Conservation (phyloP, 2,329 filamentous ascomycete genomes). For the Xylariaceae sp. region DNA sequence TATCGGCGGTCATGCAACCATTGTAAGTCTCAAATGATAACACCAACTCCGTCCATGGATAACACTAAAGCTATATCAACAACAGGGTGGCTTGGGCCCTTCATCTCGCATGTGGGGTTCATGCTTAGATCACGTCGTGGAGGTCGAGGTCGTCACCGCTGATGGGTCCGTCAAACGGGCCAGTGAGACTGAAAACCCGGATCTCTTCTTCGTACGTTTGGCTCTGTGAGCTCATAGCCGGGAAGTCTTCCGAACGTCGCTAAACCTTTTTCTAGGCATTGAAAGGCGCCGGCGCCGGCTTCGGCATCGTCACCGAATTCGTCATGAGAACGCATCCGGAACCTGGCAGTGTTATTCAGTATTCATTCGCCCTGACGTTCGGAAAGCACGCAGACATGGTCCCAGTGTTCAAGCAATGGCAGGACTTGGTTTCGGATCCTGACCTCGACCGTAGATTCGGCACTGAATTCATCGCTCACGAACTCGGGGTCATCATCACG, state of each 20-base stretch:
- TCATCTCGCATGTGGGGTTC: constrained; percentile 55
- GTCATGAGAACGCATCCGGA: constrained; percentile 51
- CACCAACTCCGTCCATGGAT: too few species aligned
- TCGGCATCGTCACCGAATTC: constrained; percentile 54
- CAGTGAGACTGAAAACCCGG: constrained; percentile 41
- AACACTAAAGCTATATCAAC: too few species aligned
- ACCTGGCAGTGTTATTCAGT: constrained; percentile 52
- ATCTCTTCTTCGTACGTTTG: constrained; percentile 47
- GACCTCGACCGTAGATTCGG: constrained; percentile 54
- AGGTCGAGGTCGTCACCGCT: constrained; percentile 51
- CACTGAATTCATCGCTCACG: constrained; percentile 49
- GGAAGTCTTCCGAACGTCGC: constrained; percentile 1
- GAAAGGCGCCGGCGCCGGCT: constrained; percentile 51
- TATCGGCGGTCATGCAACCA: constrained; percentile 53
- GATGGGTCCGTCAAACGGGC: constrained; percentile 46
- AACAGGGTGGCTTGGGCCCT: constrained; percentile 54
- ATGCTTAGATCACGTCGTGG: constrained; percentile 49
- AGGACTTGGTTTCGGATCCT: constrained; percentile 49
- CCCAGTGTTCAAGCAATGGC: constrained; percentile 51
- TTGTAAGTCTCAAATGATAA: constrained; percentile 39
- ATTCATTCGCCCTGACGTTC: constrained; percentile 50
- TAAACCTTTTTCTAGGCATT: constrained; percentile 37
- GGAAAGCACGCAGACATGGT: constrained; percentile 44
- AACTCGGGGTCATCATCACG: constrained; percentile 49
- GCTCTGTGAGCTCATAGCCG: too few species aligned